Base-by-base conservation (phyloP, 495 filamentous ascomycete genomes). In the Xanthoparmelia taractica region DNA sequence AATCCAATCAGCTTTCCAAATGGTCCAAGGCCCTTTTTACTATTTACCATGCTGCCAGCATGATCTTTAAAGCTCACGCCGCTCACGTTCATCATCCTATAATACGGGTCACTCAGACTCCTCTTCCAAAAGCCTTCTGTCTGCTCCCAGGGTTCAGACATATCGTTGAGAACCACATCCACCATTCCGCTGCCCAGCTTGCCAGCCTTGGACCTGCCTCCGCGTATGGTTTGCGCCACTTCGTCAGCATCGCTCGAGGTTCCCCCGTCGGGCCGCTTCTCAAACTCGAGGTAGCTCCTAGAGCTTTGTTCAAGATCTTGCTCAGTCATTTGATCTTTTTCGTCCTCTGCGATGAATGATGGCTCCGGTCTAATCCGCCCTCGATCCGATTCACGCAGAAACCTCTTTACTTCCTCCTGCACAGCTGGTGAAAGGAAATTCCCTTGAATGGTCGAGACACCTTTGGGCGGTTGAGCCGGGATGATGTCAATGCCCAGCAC, bases 1-100 rank as follows among this genome's bases (percentile, higher is more conserved):
- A 41, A 1, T 8, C 38, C 17, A 7, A 52, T 58, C 34, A 38
- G 59, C 66, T 11, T 65, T 31, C 45, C 10, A 11, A 6, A 31
- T 13, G 12, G 31, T 59, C 37, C 11, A 52, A 50, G 50, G n/a
- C 33, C 20, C 27, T 23, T 63, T 20, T 23, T 47, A 41, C 43
- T 52, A 37, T 50, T 69, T 77, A 97, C 94, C 90, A 98, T 98
- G 75, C 91, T 96, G 40, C 90, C 91, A 34, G 85, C 87, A 76
- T 98, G 95, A 76, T 98, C 94, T 73, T 82, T 83, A 73, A 95
- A 91, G 23, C 70, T 73, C 64, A 91, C 86, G 45, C 94, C 94
- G 74, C 89, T 96, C 57, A 92, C 96, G 76, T 97, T 97, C 91
- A 96, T 96, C 91, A 98, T 88, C 94, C 94, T 98, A 78, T 73